Evolutionary conservation across 2,329 filamentous ascomycete species (phyloP), one percentile per base, ranked within the genome.

Genomic region (Calonectria multiphialidica): DNA sequence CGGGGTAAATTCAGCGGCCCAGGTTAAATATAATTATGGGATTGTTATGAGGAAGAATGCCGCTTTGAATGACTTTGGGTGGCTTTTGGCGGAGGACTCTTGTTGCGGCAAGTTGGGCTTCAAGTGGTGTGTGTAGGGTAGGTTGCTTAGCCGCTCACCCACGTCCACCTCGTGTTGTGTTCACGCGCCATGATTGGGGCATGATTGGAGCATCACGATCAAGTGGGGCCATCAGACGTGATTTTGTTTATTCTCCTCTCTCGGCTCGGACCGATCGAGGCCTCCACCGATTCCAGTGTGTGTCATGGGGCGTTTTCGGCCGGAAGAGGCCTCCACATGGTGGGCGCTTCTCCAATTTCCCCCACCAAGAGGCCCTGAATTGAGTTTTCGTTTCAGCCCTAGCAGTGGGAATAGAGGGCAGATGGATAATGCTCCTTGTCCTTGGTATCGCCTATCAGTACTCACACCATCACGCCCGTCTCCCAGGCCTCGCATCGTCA

Each of bases 181-280:
- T 5, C 25, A 15, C 33, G 16, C 35, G 21, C 33, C 13, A 25
- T 37, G 2, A 59, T 57, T 57, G 33, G 53, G 15, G n/a, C n/a
- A 18, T 45, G 16, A 8, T 37, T 37, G 35, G 35, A 37, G 9
- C 12, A 23, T 47, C 8, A 8, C n/a, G 8, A 23, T 18, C 5
- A n/a, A 47, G 44, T 47, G 44, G 44, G 44, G n/a, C 35, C 44
- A 47, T 10, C 8, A 23, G 44, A 13, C n/a, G n/a, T 37, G 35
- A 37, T 47, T 47, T 47, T 47, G 44, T 47, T 47, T 47, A 47
- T 47, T 47, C 21, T n/a, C n/a, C n/a, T n/a, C 28, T 57, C 53
- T 57, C 53, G 53, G 53, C 53, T 37, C 53, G 53, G 33, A 57
- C 53, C 53, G 53, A 57, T 57, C 53, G 33, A 30, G 47, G 25